Evolutionary conservation across 768 basidiomycete species (phyloP), one percentile per base, ranked within the genome.

Genomic region (Boletus insuetus): DNA sequence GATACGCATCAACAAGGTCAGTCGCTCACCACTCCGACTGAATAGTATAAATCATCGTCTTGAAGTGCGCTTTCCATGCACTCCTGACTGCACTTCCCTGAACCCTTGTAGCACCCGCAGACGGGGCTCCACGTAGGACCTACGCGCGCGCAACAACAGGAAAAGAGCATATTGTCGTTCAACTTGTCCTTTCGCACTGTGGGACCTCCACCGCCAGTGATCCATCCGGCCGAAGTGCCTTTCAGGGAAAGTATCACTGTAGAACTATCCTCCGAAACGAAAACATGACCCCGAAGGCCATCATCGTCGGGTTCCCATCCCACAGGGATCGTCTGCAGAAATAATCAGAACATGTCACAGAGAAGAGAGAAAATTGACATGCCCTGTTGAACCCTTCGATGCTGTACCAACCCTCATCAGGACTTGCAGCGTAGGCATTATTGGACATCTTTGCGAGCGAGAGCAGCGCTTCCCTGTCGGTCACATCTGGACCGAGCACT

Each of bases 81-180:
- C 4, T 79, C 78, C 60, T 86, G 82, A 58, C 89, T 85, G 68
- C 96, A 98, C 58, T 82, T 86, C 69, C 85, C 82, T 14, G 80
- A 74, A 2, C 91, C 83, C 8, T 84, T 75, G 65, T 87, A 88
- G 71, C 96, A 98, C 46, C 82, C 87, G 68, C 96, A 98, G 1
- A 97, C 96, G 0, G 96, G 80, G 19, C 82, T 84, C 96, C 96
- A 98, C 0, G 91, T 91, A 50, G 93, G 91, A 34, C 90, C 92
- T n/a, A 98, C 91, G 8, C 89, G 81, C 3, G 94, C 95, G 64
- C 96, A 98, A 70, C 96, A 98, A 72, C 96, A 98, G 5, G 92
- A 89, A 75, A 96, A 96, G 34, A 98, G 74, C n/a, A 95, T 74
- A 66, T 96, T 98, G 64, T 98, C 95, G 72, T 98, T 98, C 54